These are phyloP conservation scores for Mucor piriformis DNA, from an alignment of 371 early-diverging fungal species.

Conservation along the genomic window DNA sequence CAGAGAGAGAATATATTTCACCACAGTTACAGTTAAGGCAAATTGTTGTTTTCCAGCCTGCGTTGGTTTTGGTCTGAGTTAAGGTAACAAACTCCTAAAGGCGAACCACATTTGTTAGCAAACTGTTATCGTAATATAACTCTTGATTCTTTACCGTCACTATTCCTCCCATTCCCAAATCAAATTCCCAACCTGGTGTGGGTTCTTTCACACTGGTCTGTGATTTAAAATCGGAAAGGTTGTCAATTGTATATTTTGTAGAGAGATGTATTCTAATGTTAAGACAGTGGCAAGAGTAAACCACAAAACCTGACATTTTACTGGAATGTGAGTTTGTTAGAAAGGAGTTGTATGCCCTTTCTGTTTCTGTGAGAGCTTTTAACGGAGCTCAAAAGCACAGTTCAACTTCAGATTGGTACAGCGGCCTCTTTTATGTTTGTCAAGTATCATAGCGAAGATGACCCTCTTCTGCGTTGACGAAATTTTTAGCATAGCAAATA, in stretches of 20 bases:
- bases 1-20: slow-evolving; percentile 33
- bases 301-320: slow-evolving; percentile 30
- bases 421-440: too few species aligned
- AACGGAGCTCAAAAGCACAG: too few species aligned
- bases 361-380: too few species aligned
- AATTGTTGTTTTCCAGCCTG: slow-evolving; percentile 27
- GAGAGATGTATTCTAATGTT: slow-evolving; percentile 46
- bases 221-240: slow-evolving; percentile 18
- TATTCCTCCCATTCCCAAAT: slow-evolving; percentile 47
- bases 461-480: too few species aligned
- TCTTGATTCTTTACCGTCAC: slow-evolving; percentile 28
- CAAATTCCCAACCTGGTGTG: slow-evolving; percentile 41
- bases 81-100: slow-evolving; percentile 12
- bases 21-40: slow-evolving; percentile 42
- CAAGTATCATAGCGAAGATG: too few species aligned
- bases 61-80: slow-evolving; percentile 15
- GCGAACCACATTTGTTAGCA: too few species aligned
- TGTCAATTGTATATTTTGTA: slow-evolving; percentile 27
- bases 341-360: too few species aligned
- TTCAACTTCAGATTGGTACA: too few species aligned
- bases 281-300: slow-evolving; percentile 45
- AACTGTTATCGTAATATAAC: too few species aligned
- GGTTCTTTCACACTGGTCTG: slow-evolving; percentile 19
- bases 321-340: too few species aligned
- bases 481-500: too few species aligned